Evolutionary conservation across 345 rosid genomes (phyloP).

Genomic region (Boechera stricta): DNA sequence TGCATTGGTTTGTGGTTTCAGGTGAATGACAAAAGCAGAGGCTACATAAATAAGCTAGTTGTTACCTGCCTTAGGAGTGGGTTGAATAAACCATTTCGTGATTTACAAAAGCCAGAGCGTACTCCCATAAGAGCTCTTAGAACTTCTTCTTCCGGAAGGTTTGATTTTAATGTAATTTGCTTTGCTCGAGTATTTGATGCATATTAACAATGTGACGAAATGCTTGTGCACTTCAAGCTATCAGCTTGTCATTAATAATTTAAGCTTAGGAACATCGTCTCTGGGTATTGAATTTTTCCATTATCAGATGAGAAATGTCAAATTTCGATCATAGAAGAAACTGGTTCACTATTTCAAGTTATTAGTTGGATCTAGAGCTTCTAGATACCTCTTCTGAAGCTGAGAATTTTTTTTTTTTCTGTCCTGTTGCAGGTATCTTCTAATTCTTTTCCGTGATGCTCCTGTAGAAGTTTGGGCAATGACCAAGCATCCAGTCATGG

Average conservation of each 20-base stretch:
- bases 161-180: constrained; percentile 26
- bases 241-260: constrained; percentile 11
- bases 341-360: constrained; percentile 27
- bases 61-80: constrained; percentile 98
- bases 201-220: constrained; percentile 20
- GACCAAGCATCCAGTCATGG: constrained; percentile 97
- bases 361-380: constrained; percentile 20
- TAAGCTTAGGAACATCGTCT: constrained; percentile 26
- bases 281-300: constrained; percentile 1
- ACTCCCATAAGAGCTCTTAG: constrained; percentile 94
- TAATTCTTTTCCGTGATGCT: constrained; percentile 96
- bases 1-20: constrained; percentile 50
- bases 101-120: constrained; percentile 95
- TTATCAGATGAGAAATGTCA: constrained; percentile 21
- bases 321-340: constrained; percentile 28
- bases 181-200: constrained; percentile 8
- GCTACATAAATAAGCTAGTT: constrained; percentile 83
- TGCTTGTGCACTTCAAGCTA: constrained; percentile 25
- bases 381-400: constrained; percentile 14
- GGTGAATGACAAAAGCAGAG: constrained; percentile 92
- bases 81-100: constrained; percentile 83
- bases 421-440: constrained; percentile 77
- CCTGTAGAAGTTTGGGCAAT: constrained; percentile 99
- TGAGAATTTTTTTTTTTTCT: constrained; percentile 15
- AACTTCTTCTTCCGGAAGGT: constrained; percentile 99